Conservation (phyloP, 1,284 basidiomycete species). For the Vanrija humicola region DNA sequence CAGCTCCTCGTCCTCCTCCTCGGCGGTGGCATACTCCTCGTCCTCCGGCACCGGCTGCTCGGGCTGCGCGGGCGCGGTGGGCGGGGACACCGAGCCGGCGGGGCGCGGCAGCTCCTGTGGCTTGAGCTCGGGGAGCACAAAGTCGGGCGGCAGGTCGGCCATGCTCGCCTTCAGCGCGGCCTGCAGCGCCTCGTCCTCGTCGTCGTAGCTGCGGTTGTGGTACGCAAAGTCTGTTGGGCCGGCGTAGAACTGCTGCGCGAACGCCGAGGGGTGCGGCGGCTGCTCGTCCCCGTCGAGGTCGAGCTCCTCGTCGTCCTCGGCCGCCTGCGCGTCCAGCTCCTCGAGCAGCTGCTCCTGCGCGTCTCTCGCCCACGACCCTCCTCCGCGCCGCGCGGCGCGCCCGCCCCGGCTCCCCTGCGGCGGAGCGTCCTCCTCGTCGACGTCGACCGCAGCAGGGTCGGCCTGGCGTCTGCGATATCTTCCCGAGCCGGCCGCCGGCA, state of each 20-base stretch:
- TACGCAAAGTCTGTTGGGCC: conserved; percentile 38
- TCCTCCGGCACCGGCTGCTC: conserved; percentile 7
- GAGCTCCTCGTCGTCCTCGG: conserved; percentile 43
- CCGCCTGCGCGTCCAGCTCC: background rate
- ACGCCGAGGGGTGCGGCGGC: background rate
- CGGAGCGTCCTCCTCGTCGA: conserved; percentile 11
- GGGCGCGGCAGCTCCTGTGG: conserved; percentile 18
- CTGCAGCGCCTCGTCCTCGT: conserved; percentile 80
- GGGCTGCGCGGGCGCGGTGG: conserved; percentile 14
- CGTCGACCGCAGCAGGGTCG: conserved; percentile 6
- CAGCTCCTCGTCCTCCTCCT: conserved; percentile 24
- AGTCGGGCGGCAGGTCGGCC: conserved; percentile 56
- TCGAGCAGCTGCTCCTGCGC: background rate
- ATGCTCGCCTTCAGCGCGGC: conserved; percentile 79
- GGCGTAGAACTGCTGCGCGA: conserved; percentile 7
- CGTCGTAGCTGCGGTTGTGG: conserved; percentile 59
- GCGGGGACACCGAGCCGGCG: conserved; percentile 23
- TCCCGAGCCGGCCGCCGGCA: conserved; percentile 16
- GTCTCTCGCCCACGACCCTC: conserved; percentile 3
- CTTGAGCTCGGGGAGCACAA: conserved; percentile 17
- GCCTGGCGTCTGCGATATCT: conserved; percentile 18
- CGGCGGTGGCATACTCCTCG: conserved; percentile 4
- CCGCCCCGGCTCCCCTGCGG: background rate
- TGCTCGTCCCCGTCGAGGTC: conserved; percentile 3
- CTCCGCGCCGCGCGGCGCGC: background rate